Evolutionary conservation across 75 land plant species (phyloP), one percentile per base, ranked within the genome.

Genomic region (Picea sitchensis): DNA sequence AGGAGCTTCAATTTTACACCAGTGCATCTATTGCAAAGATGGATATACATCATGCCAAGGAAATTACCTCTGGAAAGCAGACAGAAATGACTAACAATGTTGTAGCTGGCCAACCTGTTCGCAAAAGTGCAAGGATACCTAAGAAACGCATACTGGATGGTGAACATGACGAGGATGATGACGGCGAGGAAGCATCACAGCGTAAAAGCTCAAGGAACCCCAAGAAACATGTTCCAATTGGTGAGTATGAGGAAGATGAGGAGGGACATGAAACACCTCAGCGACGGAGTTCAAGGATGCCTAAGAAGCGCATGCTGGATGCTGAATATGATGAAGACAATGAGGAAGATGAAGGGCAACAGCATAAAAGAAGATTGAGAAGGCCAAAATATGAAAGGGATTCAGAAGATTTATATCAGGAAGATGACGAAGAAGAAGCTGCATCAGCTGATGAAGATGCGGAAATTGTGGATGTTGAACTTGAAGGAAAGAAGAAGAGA

Each of bases 341-440:
- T 38, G 85, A 82, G 36, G 81, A 76, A 81, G 63, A 54, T 76
- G 71, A 69, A 5, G 58, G 79, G 56, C 68, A 82, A 26, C 51
- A 41, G 56, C 15, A 76, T 77, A 89, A 80, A 73, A 84, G 76
- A 4, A 57, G 58, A 76, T 81, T 62, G 80, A 82, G 41, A 81
- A 85, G 84, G 79, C 47, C 69, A 8, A 78, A 76, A 54, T 14
- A 80, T 30, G 84, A 44, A 3, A 83, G 80, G 61, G 76, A 74
- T 8, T 78, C 34, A 34, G 90, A 82, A 77, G 91, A 86, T 34
- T 78, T 83, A 31, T 86, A 83, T 80, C 83, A 83, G 80, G 64
- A 76, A 59, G 91, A 88, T 65, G 87, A 90, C 6, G 95, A 93
- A 81, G 95, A 88, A 63, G 67, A 63, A 47, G 38, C 67, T n/a